Evolutionary conservation across 1,139 yeast species (phyloP).

Genomic region (Debaryomyces sp.): DNA sequence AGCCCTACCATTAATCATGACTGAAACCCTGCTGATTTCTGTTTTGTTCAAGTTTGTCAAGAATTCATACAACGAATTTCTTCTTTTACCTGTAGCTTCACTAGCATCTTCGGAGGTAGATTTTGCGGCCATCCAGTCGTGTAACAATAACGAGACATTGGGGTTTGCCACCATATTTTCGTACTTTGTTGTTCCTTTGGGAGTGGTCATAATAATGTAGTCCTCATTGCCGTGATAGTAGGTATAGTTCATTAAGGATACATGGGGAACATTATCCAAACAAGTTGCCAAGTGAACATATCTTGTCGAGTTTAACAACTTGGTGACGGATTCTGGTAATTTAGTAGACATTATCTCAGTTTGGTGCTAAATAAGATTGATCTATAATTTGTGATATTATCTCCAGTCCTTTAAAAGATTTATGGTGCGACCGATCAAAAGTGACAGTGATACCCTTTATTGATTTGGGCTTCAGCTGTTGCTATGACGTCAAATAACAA

Average conservation of each 20-base stretch:
- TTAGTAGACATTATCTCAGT: conserved; percentile 16
- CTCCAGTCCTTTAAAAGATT: not conserved
- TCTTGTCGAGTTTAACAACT: conserved; percentile 57
- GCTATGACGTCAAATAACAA: conserved; percentile 4
- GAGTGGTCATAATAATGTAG: conserved; percentile 69
- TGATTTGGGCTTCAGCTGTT: not conserved
- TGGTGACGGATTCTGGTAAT: conserved; percentile 59
- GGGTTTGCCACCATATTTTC: conserved; percentile 68
- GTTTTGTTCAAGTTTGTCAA: conserved; percentile 74
- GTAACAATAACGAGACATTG: conserved; percentile 75
- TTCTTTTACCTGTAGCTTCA: conserved; percentile 25
- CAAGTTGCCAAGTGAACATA: conserved; percentile 85
- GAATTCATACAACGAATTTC: conserved; percentile 58
- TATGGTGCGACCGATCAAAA: conserved; percentile 4
- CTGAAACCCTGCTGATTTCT: conserved; percentile 76
- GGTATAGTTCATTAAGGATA: conserved; percentile 86
- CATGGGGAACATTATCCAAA: conserved; percentile 70
- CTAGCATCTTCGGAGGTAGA: conserved; percentile 18
- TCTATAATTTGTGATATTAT: not conserved
- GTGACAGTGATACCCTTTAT: not conserved
- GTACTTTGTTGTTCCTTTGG: conserved; percentile 69
- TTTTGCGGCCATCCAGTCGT: conserved; percentile 80
- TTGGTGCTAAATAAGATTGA: not conserved
- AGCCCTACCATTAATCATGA: conserved; percentile 76
- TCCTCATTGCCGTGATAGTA: conserved; percentile 49